These are phyloP conservation scores for Magnolia officinalis DNA, from an alignment of 164 flowering plant species.

Conservation along the genomic window DNA sequence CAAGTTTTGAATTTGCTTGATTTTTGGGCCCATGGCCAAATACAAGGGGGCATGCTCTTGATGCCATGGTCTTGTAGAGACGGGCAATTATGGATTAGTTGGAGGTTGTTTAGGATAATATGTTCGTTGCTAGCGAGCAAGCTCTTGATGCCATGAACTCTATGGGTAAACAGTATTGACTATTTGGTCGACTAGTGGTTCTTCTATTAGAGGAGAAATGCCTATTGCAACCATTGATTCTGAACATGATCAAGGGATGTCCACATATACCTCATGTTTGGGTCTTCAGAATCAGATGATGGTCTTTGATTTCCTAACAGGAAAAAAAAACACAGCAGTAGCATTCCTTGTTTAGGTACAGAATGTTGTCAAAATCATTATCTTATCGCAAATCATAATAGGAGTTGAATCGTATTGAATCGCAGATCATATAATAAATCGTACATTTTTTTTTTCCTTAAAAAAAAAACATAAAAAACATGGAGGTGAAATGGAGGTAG, in stretches of 20 bases:
- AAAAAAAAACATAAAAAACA: too few species aligned
- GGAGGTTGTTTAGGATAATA: constrained; percentile 18
- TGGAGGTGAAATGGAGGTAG: neutral
- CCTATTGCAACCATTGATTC: neutral
- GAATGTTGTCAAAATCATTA: too few species aligned
- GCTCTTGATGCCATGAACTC: neutral
- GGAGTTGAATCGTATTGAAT: neutral
- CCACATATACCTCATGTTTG: neutral
- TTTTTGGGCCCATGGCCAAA: neutral
- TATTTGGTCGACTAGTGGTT: neutral
- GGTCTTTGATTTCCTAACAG: too few species aligned
- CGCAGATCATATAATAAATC: too few species aligned
- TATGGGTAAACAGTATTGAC: constrained; percentile 4
- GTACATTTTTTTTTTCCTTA: too few species aligned
- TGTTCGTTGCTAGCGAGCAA: neutral
- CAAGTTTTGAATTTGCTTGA: too few species aligned
- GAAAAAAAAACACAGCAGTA: too few species aligned
- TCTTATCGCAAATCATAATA: too few species aligned
- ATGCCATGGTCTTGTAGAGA: constrained; percentile 41
- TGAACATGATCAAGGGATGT: neutral
- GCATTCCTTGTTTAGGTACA: neutral
- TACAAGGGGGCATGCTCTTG: constrained; percentile 22
- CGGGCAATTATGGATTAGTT: constrained; percentile 32
- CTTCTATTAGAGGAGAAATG: neutral
- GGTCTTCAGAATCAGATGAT: too few species aligned